A percentile compares a stretch with the other conserved stretches of the same genome.
These are phyloP conservation scores for Paraurostyla sp. DNA, from an alignment of 73 alveolate species.

Conservation along the genomic window DNA sequence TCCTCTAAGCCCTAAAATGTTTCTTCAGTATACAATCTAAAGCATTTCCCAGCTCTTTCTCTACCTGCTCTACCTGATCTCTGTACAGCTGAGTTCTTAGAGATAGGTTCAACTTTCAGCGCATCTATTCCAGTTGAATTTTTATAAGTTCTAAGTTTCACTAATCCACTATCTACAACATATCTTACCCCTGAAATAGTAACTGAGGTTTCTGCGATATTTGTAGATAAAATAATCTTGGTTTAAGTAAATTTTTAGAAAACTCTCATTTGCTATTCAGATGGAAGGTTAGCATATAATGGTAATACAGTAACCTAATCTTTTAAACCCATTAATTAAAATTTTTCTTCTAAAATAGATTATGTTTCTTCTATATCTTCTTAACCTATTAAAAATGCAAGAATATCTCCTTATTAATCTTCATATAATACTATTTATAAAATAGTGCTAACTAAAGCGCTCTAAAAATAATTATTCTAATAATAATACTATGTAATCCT, in stretches of 20 bases:
- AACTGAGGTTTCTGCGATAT: constrained; percentile 97
- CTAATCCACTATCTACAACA: constrained; percentile 94
- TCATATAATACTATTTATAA: constrained; percentile 65
- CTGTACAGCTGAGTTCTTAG: constrained; percentile 81
- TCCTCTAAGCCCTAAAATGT: constrained; percentile 69
- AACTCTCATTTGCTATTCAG: constrained; percentile 90
- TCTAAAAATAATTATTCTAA: not conserved
- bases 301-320: constrained; percentile 79
- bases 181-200: constrained; percentile 94
- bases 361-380: constrained; percentile 97
- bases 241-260: constrained; percentile 77
- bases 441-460: not conserved
- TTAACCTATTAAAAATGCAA: constrained; percentile 95
- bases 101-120: constrained; percentile 86
- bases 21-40: constrained; percentile 82
- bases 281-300: constrained; percentile 92
- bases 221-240: constrained; percentile 81
- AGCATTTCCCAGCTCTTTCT: constrained; percentile 86
- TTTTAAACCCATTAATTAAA: constrained; percentile 60
- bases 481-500: constrained; percentile 77
- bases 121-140: constrained; percentile 92
- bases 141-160: constrained; percentile 87
- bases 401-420: constrained; percentile 91
- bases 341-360: constrained; percentile 80
- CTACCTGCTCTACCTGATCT: constrained; percentile 93